A percentile compares a stretch with the other conserved stretches of the same genome.
These are phyloP conservation scores for Colletotrichum sp. DNA, from an alignment of 2,329 filamentous ascomycete species.

Conservation along the genomic window DNA sequence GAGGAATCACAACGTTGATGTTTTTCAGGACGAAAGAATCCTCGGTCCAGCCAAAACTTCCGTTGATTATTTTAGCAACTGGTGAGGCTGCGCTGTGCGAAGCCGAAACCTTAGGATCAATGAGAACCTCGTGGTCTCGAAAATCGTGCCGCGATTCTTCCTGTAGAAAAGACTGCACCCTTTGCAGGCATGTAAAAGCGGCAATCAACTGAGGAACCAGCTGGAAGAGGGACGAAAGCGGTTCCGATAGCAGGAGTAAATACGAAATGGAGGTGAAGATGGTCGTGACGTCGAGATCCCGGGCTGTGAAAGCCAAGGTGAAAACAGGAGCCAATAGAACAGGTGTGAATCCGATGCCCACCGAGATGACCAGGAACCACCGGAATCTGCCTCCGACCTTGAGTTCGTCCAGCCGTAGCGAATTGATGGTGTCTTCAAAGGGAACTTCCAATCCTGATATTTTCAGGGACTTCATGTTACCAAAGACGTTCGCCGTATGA, in stretches of 20 bases:
- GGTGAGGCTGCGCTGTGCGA: not conserved
- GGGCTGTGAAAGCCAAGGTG: slow-evolving; percentile 33
- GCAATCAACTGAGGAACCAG: slow-evolving; percentile 32
- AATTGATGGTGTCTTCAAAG: slow-evolving; percentile 34
- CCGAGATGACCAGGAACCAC: slow-evolving; percentile 21
- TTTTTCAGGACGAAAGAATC: slow-evolving; percentile 29
- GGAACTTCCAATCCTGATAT: slow-evolving; percentile 38
- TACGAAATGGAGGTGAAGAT: slow-evolving; percentile 39
- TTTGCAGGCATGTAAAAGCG: slow-evolving; percentile 33
- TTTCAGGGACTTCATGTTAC: slow-evolving; percentile 43
- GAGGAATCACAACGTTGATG: slow-evolving; percentile 35
- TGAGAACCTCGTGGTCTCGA: not conserved
- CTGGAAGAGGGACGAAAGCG: slow-evolving; percentile 36
- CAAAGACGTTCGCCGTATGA: slow-evolving; percentile 30
- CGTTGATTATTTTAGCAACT: not conserved
- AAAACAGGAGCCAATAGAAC: slow-evolving; percentile 36
- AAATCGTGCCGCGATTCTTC: slow-evolving; percentile 26
- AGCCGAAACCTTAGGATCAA: not conserved
- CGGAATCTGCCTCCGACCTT: slow-evolving; percentile 31
- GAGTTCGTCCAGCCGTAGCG: slow-evolving; percentile 37
- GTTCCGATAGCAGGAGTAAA: slow-evolving; percentile 35
- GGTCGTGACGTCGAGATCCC: slow-evolving; percentile 27
- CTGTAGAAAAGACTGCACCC: slow-evolving; percentile 42
- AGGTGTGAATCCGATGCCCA: slow-evolving; percentile 37
- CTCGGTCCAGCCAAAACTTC: slow-evolving; percentile 33